phyloP scores from a whole-genome alignment of 2,329 filamentous ascomycete species.

The Fusarium sp. region DNA sequence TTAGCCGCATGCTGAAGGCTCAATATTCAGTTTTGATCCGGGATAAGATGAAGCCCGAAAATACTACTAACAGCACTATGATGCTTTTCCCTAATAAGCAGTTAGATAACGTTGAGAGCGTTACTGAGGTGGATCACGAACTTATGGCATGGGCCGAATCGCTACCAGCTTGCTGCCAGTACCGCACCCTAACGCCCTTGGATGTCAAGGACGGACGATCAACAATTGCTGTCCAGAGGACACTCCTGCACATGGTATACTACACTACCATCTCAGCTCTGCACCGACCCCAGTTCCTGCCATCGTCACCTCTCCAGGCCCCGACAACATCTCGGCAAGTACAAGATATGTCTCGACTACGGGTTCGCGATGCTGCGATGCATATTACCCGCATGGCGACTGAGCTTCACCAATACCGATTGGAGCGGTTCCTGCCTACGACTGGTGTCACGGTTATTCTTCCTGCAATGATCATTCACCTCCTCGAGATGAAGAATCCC shows the following conservation, averaged over 20 bases:
- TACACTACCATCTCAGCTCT: slow-evolving; percentile 90
- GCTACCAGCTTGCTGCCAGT: slow-evolving; percentile 75
- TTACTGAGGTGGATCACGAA: slow-evolving; percentile 80
- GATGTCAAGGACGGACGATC: slow-evolving; percentile 68
- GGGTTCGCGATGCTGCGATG: slow-evolving; percentile 82
- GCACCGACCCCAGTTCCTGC: slow-evolving; percentile 89
- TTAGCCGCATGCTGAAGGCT: slow-evolving; percentile 86
- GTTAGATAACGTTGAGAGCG: slow-evolving; percentile 80
- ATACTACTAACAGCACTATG: slow-evolving; percentile 79
- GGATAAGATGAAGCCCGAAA: slow-evolving; percentile 79
- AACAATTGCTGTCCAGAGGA: slow-evolving; percentile 74
- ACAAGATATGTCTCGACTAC: slow-evolving; percentile 82
- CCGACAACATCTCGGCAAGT: slow-evolving; percentile 69
- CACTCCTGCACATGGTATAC: slow-evolving; percentile 92
- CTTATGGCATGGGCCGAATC: slow-evolving; percentile 79
- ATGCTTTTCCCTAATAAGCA: slow-evolving; percentile 92
- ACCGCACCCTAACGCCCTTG: slow-evolving; percentile 62
- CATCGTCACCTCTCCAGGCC: slow-evolving; percentile 67
- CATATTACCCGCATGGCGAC: slow-evolving; percentile 87
- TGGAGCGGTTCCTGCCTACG: slow-evolving; percentile 84
- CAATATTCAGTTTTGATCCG: slow-evolving; percentile 93
- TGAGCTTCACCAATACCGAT: slow-evolving; percentile 73
- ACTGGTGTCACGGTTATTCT: slow-evolving; percentile 91
- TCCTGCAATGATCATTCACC: slow-evolving; percentile 91
- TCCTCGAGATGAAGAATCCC: slow-evolving; percentile 89